phyloP scores from a whole-genome alignment of 495 filamentous ascomycete genomes.

The Penicillium turbatum region DNA sequence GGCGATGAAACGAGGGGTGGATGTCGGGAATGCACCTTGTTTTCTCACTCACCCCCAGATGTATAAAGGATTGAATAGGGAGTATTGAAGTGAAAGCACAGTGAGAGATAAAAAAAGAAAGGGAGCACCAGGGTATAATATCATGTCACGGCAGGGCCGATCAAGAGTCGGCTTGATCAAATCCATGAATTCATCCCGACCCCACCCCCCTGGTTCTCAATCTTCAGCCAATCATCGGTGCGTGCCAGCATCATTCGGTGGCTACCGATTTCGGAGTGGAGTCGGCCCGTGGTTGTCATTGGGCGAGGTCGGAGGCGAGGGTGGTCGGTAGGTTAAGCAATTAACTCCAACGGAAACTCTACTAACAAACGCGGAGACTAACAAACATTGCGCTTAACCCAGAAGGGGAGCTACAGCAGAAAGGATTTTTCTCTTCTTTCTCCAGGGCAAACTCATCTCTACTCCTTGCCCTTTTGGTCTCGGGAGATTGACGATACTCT shows the following conservation, averaged over 20 bases:
- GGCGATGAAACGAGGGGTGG: neutral
- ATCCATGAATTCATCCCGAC: conserved; percentile 4
- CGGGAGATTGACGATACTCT: conserved; percentile 4
- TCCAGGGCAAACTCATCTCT: neutral
- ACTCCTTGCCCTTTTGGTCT: neutral
- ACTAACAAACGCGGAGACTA: conserved; percentile 8
- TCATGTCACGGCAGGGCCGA: neutral
- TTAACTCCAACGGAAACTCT: conserved; percentile 18
- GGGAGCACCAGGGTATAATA: neutral
- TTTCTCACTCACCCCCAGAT: neutral
- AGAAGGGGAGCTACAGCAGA: conserved; percentile 42
- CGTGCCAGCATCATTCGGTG: conserved; percentile 6
- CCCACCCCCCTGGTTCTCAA: conserved; percentile 13
- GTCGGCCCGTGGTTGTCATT: conserved; percentile 6
- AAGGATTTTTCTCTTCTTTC: conserved; percentile 13
- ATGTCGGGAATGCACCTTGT: neutral
- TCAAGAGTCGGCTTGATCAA: neutral
- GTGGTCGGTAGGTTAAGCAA: neutral
- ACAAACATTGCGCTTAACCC: conserved; percentile 20
- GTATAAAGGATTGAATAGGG: neutral
- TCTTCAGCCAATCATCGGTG: conserved; percentile 15
- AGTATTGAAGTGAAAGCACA: neutral
- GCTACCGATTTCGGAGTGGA: conserved; percentile 17
- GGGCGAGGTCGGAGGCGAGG: conserved; percentile 11
- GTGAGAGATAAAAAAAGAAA: neutral